These are phyloP conservation scores for Micractinium sp. DNA, from an alignment of 139 green algal species.

Conservation along the genomic window DNA sequence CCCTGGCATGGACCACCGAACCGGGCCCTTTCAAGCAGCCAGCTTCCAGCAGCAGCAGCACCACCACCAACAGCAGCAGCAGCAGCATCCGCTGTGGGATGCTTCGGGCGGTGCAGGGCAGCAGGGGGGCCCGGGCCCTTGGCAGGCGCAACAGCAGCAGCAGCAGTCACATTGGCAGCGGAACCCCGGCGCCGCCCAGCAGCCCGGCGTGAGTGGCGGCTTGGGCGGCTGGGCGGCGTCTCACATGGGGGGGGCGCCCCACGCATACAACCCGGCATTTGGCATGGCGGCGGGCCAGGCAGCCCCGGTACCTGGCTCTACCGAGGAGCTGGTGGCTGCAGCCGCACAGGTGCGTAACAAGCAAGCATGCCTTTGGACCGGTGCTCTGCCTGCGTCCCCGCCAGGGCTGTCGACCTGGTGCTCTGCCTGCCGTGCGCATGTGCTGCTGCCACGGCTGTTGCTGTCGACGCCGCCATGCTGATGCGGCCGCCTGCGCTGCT, in stretches of 20 bases:
- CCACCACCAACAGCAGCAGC: background rate
- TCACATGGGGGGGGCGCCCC: no score
- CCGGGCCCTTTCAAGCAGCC: no score
- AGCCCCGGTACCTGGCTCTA: background rate
- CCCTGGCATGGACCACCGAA: no score
- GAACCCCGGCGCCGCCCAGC: no score
- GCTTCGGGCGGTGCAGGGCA: background rate
- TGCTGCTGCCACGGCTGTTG: no score
- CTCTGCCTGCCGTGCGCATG: no score
- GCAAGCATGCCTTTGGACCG: no score
- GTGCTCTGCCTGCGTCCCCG: background rate
- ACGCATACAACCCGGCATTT: no score
- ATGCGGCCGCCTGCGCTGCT: no score
- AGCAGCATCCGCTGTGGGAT: background rate
- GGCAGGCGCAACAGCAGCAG: background rate
- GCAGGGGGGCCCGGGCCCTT: background rate
- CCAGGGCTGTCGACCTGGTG: background rate
- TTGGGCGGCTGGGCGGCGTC: background rate
- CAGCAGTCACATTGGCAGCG: background rate
- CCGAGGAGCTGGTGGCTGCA: background rate
- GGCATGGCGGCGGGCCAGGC: background rate
- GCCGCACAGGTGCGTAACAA: background rate
- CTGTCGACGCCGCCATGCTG: no score
- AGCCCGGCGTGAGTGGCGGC: background rate
- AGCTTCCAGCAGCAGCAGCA: background rate